Evolutionary conservation across 2,329 filamentous ascomycete genomes (phyloP), one percentile per base, ranked within the genome.

Genomic region (Penicillium olsonii): DNA sequence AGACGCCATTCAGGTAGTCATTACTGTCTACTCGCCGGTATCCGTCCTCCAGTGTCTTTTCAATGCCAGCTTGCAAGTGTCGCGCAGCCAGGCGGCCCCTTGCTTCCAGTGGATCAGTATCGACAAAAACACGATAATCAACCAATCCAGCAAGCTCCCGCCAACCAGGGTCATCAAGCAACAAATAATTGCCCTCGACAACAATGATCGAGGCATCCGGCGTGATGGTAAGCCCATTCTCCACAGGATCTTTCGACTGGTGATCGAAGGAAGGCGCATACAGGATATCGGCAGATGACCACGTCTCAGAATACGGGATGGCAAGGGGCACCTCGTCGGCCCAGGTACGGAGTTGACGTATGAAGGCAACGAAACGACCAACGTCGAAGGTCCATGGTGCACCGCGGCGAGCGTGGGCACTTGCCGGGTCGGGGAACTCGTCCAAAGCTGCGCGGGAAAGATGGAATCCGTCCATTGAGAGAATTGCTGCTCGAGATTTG

Each of bases 41-140:
- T 10, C 66, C 70, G 44, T 65, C 62, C 14, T 70, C 69, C 37
- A 71, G 44, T 0, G 62, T 69, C 6, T 55, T 56, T 56, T 77
- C 74, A 40, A 77, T 77, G 0, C 74, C 72, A 0, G 69, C 68
- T 22, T 54, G 35, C 0, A 76, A 48, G 60, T 77, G 74, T 10
- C 75, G 59, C 24, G 54, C 54, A 0, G 75, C 73, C 14, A 75
- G 64, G 11, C 75, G 61, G n/a, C 55, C 53, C 20, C 67, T 55
- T 2, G 74, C 73, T 17, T 72, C 55, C 2, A 52, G 47, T 2
- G 68, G 55, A 33, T 75, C 70, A 0, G 74, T 68, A 24, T 71
- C 61, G 0, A 78, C 68, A 17, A 76, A 70, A 55, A 73, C 71
- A 2, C 66, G 65, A n/a, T 73, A 70, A 45, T 78, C 74, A 2